phyloP scores from a whole-genome alignment of 1,284 basidiomycete genomes.

The Cystobasidium sp. region DNA sequence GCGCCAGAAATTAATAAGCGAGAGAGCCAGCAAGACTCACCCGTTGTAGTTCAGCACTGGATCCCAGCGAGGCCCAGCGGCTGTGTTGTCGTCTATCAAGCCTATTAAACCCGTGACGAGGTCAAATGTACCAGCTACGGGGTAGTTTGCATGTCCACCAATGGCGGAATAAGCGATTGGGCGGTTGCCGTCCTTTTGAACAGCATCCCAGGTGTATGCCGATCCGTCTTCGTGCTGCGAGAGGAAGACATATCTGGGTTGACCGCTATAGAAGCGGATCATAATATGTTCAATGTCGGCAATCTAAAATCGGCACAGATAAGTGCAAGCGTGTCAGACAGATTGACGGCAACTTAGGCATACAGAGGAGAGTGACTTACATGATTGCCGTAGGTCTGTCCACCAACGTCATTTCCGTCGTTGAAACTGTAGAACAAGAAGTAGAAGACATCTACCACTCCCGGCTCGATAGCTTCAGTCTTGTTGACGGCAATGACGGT shows the following conservation, averaged over 20 bases:
- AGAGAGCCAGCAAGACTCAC: not conserved
- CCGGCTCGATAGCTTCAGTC: constrained; percentile 46
- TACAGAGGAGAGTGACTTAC: constrained; percentile 37
- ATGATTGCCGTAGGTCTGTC: constrained; percentile 47
- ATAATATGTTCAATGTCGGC: constrained; percentile 48
- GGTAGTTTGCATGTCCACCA: constrained; percentile 40
- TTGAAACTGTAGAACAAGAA: constrained; percentile 47
- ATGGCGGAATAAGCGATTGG: constrained; percentile 35
- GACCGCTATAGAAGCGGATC: constrained; percentile 46
- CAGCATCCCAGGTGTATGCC: constrained; percentile 47
- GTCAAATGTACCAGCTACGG: constrained; percentile 38
- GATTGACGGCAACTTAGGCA: not conserved
- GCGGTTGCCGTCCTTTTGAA: constrained; percentile 42
- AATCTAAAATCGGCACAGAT: not conserved
- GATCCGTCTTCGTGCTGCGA: constrained; percentile 48
- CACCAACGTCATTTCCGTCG: constrained; percentile 46
- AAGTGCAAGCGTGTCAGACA: not conserved
- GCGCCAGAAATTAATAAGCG: not conserved
- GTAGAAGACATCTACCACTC: constrained; percentile 48
- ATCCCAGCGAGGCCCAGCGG: constrained; percentile 38
- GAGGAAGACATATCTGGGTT: constrained; percentile 47
- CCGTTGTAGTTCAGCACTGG: constrained; percentile 32
- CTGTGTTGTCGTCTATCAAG: constrained; percentile 26
- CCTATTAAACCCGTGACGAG: constrained; percentile 35
- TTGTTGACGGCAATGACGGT: constrained; percentile 48